These are phyloP conservation scores for Aspergillus incahuasiensis DNA, from an alignment of 495 filamentous ascomycete species.

Conservation along the genomic window DNA sequence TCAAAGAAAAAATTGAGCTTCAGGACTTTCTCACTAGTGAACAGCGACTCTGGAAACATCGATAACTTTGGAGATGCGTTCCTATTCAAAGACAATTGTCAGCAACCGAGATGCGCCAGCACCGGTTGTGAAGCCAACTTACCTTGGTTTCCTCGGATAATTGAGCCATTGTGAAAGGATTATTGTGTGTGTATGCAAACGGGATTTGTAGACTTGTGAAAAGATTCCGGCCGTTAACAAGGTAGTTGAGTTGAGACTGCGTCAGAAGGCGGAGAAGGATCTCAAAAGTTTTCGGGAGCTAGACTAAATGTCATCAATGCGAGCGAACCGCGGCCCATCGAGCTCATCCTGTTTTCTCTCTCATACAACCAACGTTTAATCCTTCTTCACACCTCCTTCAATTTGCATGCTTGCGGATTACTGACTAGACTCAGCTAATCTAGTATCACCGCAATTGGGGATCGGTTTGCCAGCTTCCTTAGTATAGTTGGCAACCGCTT, in stretches of 20 bases:
- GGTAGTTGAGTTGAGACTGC: conserved; percentile 1
- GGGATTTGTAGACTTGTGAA: too few species aligned
- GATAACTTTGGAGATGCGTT: conserved; percentile 92
- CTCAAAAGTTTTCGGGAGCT: conserved; percentile 35
- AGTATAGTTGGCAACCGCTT: not conserved
- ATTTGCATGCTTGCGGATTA: too few species aligned
- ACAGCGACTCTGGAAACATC: conserved; percentile 92
- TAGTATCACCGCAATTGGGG: too few species aligned
- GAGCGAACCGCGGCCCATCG: conserved; percentile 17
- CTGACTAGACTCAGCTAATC: too few species aligned
- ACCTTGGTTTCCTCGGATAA: conserved; percentile 98
- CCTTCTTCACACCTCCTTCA: too few species aligned
- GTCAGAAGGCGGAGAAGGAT: conserved; percentile 17
- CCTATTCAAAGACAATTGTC: conserved; percentile 47
- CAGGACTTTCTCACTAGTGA: conserved; percentile 66
- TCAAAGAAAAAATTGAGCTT: conserved; percentile 1
- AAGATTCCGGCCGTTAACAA: too few species aligned
- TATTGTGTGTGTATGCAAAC: not conserved
- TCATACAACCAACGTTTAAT: not conserved
- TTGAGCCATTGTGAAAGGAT: conserved; percentile 61
- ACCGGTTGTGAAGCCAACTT: conserved; percentile 10
- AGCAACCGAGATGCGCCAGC: not conserved
- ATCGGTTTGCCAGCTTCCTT: not conserved
- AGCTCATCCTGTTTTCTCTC: not conserved
- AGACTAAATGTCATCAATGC: not conserved